Evolutionary conservation across 176 grass and related monocot species (phyloP).

Genomic region (Zea luxurians): DNA sequence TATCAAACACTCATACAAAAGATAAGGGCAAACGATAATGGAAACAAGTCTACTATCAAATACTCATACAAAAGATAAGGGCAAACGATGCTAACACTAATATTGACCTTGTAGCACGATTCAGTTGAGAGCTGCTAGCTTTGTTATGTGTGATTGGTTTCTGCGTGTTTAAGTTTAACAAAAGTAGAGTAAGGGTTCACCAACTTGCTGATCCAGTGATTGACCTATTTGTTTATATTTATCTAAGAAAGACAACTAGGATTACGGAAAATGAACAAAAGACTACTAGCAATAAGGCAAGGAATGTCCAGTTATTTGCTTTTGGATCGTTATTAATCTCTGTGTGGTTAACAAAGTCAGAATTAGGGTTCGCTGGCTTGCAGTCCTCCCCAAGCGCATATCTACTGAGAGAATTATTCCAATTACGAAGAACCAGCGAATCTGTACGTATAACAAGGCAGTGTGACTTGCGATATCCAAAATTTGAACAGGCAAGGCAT

Average conservation of each 20-base stretch:
- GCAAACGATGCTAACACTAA: background rate
- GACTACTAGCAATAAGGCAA: background rate
- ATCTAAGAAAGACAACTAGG: background rate
- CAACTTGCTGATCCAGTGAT: background rate
- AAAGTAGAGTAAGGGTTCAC: background rate
- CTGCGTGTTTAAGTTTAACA: background rate
- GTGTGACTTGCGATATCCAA: background rate
- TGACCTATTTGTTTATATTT: background rate
- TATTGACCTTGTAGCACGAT: background rate
- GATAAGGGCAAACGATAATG: background rate
- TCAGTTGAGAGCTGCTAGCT: background rate
- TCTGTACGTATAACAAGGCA: background rate
- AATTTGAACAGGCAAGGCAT: background rate
- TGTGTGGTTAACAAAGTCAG: background rate
- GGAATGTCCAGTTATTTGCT: no score
- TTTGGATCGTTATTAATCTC: no score
- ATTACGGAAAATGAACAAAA: background rate
- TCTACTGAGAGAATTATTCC: background rate
- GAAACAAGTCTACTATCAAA: background rate
- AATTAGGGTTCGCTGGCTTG: conserved; percentile 14
- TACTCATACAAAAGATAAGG: background rate
- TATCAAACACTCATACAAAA: no score
- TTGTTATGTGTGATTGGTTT: background rate
- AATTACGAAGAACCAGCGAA: background rate
- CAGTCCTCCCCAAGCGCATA: background rate